Evolutionary conservation across 164 flowering plant species (phyloP).

Genomic region (Magnolia kwangsiensis): DNA sequence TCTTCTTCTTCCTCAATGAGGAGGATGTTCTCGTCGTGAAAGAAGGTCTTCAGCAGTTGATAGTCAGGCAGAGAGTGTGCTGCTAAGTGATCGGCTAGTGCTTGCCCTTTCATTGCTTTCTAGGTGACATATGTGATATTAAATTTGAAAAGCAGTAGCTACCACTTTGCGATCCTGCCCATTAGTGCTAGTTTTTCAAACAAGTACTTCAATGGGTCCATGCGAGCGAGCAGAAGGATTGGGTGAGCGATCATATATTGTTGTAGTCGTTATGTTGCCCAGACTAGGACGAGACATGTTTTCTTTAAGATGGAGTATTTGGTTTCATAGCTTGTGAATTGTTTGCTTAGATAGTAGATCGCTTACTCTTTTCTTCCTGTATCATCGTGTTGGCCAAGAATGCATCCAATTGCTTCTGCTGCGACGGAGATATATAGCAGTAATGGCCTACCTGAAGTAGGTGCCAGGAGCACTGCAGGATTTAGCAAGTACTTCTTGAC

Average conservation of each 20-base stretch:
- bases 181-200: neutral
- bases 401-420: neutral
- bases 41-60: too few relatives aligned
- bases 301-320: neutral
- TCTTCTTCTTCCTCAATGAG: too few relatives aligned
- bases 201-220: neutral
- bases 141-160: too few relatives aligned
- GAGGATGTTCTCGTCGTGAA: too few relatives aligned
- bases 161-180: too few relatives aligned
- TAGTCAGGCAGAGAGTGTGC: too few relatives aligned
- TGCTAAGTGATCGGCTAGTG: too few relatives aligned
- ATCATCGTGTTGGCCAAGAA: slow-evolving; percentile 1
- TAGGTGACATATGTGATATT: too few relatives aligned
- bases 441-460: neutral
- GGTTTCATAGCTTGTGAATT: neutral
- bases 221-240: neutral
- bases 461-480: neutral
- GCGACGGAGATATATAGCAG: too few relatives aligned
- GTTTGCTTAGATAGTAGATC: neutral
- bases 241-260: neutral
- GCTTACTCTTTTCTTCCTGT: neutral
- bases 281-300: neutral
- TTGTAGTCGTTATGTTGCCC: neutral
- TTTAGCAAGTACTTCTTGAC: neutral
- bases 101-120: too few relatives aligned